A percentile compares a stretch with the other conserved stretches of the same genome.
Conservation (phyloP, 2,329 filamentous ascomycete genomes). For the Alternaria sp. region DNA sequence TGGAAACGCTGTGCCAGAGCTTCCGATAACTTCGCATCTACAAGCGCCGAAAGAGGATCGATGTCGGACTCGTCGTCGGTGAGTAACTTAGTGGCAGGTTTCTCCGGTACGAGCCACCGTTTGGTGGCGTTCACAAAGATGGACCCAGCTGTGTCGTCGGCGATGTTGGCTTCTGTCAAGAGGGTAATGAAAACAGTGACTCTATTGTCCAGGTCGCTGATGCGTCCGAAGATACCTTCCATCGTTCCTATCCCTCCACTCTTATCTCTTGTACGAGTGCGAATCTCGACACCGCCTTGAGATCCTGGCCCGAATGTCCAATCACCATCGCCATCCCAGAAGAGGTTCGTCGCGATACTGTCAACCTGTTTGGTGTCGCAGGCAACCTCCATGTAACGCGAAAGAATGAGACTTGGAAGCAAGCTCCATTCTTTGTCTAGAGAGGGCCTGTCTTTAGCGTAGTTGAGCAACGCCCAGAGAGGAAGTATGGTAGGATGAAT, state of each 20-base stretch:
- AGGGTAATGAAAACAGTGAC: slow-evolving; percentile 34
- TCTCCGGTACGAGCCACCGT: slow-evolving; percentile 58
- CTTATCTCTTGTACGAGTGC: slow-evolving; percentile 75
- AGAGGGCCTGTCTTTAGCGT: slow-evolving; percentile 48
- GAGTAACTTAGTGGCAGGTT: slow-evolving; percentile 19
- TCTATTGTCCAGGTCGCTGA: slow-evolving; percentile 36
- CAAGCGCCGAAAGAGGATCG: slow-evolving; percentile 58
- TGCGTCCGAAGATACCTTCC: slow-evolving; percentile 67
- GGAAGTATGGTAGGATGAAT: slow-evolving; percentile 65
- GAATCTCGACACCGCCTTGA: slow-evolving; percentile 61
- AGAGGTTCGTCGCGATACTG: slow-evolving; percentile 60
- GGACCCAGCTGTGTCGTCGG: slow-evolving; percentile 62
- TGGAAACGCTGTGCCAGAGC: slow-evolving; percentile 68
- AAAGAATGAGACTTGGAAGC: slow-evolving; percentile 31
- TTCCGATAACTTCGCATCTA: slow-evolving; percentile 68
- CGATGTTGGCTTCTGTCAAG: slow-evolving; percentile 58
- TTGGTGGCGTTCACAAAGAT: slow-evolving; percentile 67
- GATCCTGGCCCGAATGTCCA: slow-evolving; percentile 62
- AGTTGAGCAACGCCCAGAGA: slow-evolving; percentile 68
- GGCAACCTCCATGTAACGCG: slow-evolving; percentile 62
- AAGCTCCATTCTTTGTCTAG: slow-evolving; percentile 35
- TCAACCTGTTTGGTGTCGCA: slow-evolving; percentile 59
- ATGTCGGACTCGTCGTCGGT: slow-evolving; percentile 37
- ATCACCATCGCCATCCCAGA: slow-evolving; percentile 58
- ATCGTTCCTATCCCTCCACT: slow-evolving; percentile 69